Base-by-base conservation (phyloP, 306 rosid genomes). In the Glycyrrhiza uralensis region DNA sequence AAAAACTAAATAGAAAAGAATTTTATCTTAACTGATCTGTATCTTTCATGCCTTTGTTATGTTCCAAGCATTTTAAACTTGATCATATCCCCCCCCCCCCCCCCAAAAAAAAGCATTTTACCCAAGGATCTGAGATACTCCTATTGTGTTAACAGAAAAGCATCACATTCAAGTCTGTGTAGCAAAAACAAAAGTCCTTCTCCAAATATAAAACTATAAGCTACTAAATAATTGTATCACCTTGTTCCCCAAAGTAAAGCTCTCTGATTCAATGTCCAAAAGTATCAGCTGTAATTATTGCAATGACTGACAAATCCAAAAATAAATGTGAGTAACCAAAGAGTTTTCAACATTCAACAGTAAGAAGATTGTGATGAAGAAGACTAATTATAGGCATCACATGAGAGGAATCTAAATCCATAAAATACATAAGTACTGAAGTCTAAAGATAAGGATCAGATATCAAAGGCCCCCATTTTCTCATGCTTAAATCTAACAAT, bases 151-250 rank as follows among this genome's bases (percentile, higher is more conserved):
- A 41, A 65, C 75, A 73, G 33, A 79, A 58, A 62, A 46, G 78
- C 70, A 79, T 72, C 56, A 20, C 63, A 67, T 76, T 76, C 62
- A 66, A 66, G 69, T 67, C 79, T 63, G 75, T 76, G 79, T 74
- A 19, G 62, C 58, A 23, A 79, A 72, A 67, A 57, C 7, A 45
- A 79, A 74, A 19, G 39, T 36, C 4, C 36, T 55, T 49, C 65
- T 64, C 56, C 66, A n/a, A 29, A 60, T 32, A 47, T 20, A 69
- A 36, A 0, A 38, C 44, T n/a, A n/a, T n/a, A n/a, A n/a, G n/a
- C n/a, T n/a, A n/a, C n/a, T n/a, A n/a, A n/a, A 13, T 60, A 60
- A 46, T 35, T 74, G n/a, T 9, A n/a, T 74, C 63, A 74, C 63
- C 78, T 20, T 6, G 18, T 12, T 55, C 10, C 9, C 19, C 78